These are phyloP conservation scores for Hibiscus trionum DNA, from an alignment of 345 rosid genomes.

Conservation along the genomic window DNA sequence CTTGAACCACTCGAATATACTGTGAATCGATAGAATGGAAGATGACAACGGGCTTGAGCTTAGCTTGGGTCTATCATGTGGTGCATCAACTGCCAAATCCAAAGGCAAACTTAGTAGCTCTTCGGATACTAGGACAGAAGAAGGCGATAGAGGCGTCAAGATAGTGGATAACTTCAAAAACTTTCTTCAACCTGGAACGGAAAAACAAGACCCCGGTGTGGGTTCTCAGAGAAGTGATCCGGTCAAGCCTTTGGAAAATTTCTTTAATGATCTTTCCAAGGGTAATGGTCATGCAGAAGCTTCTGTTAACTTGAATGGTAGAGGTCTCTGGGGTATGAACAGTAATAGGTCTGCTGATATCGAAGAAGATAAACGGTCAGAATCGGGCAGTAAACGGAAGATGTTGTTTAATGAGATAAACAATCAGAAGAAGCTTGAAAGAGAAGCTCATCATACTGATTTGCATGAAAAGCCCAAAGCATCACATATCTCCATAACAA, in stretches of 20 bases:
- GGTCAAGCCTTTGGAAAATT: slow-evolving; percentile 62
- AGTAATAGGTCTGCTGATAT: slow-evolving; percentile 32
- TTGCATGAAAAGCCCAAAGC: slow-evolving; percentile 47
- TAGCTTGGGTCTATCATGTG: slow-evolving; percentile 87
- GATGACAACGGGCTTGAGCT: slow-evolving; percentile 92
- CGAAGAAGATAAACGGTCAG: slow-evolving; percentile 53
- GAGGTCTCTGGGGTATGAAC: slow-evolving; percentile 46
- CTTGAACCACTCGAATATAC: neutral
- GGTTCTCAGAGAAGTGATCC: slow-evolving; percentile 61
- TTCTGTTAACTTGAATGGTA: slow-evolving; percentile 37
- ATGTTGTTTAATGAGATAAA: slow-evolving; percentile 48
- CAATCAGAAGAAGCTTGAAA: slow-evolving; percentile 53
- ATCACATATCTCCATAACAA: slow-evolving; percentile 63
- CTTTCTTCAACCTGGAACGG: slow-evolving; percentile 52
- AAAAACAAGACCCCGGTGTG: slow-evolving; percentile 49
- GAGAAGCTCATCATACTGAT: slow-evolving; percentile 42
- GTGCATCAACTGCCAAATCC: slow-evolving; percentile 64
- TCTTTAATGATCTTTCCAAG: slow-evolving; percentile 74
- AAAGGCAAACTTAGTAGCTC: slow-evolving; percentile 56
- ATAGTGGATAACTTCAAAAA: slow-evolving; percentile 61
- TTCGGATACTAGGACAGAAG: slow-evolving; percentile 50
- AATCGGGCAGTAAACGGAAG: slow-evolving; percentile 55
- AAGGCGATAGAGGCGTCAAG: slow-evolving; percentile 61
- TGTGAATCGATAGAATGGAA: slow-evolving; percentile 41
- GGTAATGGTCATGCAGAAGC: slow-evolving; percentile 44